These are phyloP conservation scores for Teunomyces lycoperdinae DNA, from an alignment of 805 yeast genomes.

Conservation along the genomic window DNA sequence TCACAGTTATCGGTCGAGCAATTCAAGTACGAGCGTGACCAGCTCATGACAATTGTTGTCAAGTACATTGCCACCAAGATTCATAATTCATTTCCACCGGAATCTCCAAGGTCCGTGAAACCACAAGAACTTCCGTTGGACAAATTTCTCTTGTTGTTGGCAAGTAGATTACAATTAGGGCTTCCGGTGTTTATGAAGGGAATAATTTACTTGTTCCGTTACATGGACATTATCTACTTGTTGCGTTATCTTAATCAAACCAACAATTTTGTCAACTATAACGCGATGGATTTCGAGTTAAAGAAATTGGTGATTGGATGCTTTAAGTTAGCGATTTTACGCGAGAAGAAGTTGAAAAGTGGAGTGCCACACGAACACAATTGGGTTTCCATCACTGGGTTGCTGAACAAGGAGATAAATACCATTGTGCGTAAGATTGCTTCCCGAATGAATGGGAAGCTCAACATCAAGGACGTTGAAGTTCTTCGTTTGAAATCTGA, in stretches of 20 bases:
- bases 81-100: slow-evolving; percentile 43
- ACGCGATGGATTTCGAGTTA: slow-evolving; percentile 42
- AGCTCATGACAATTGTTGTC: slow-evolving; percentile 41
- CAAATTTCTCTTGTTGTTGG: slow-evolving; percentile 35
- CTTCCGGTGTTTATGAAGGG: slow-evolving; percentile 39
- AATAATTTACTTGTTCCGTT: slow-evolving; percentile 41
- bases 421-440: slow-evolving; percentile 34
- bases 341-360: slow-evolving; percentile 20
- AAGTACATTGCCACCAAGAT: slow-evolving; percentile 44
- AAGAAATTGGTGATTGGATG: slow-evolving; percentile 42
- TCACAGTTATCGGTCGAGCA: slow-evolving; percentile 13
- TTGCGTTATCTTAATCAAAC: slow-evolving; percentile 45
- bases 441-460: slow-evolving; percentile 40
- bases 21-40: slow-evolving; percentile 30
- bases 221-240: slow-evolving; percentile 46
- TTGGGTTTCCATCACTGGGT: slow-evolving; percentile 38
- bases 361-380: slow-evolving; percentile 13
- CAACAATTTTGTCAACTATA: slow-evolving; percentile 42
- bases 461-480: slow-evolving; percentile 36
- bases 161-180: slow-evolving; percentile 35
- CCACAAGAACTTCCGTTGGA: slow-evolving; percentile 37
- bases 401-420: slow-evolving; percentile 34
- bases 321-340: slow-evolving; percentile 35
- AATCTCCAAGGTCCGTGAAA: slow-evolving; percentile 21
- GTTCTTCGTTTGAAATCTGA: slow-evolving; percentile 36